Base-by-base conservation (phyloP, 495 filamentous ascomycete species). In the Penicillium ucsense region DNA sequence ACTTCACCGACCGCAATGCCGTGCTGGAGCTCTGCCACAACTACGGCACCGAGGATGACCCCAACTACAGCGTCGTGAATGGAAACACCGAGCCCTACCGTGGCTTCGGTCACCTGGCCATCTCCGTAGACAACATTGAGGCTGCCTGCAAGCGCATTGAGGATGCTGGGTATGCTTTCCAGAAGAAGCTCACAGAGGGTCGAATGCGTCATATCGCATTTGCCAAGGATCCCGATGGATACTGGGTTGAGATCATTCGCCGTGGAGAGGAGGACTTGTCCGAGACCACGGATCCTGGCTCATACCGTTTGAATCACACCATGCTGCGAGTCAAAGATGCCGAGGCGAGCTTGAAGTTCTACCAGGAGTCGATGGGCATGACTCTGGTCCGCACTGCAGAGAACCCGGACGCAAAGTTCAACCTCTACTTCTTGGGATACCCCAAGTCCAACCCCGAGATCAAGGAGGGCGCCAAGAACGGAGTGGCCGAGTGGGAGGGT, bases 1-100 rank as follows among this genome's bases (percentile, higher is more conserved):
- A 85, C 49, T 84, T 82, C 66, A 88, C 83, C 47, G 87, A 94
- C 66, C 86, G 91, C 45, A 83, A 95, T 57, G 91, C 86, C 32
- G 72, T 95, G 20, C 78, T 98, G 54, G 92, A 98, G 62, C 81
- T 98, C 49, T 95, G 88, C 46, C 92, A 98, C 76, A 96, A 96
- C 75, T 86, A 95, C 66, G 92, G 92, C 58, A 96, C 89, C 10
- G 92, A 97, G 68, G 75, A 75, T 48, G 87, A 97, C 63, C 79
- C 84, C 12, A 72, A 81, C 60, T 97, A 86, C 75, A 84, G 80
- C 60, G 70, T 91, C 51, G 81, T 78, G 54, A 96, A 90, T 62
- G 92, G 92, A 47, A 98, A 98, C 72, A 80, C 74, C 12, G 88
- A 95, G 47, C 91, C 89, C 0, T 67, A 82, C 65, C 80, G 81